Percentiles rank a stretch among this genome's conserved stretches.
phyloP scores from a whole-genome alignment of 2,329 filamentous ascomycete genomes.

The Monilinia aucupariae region DNA sequence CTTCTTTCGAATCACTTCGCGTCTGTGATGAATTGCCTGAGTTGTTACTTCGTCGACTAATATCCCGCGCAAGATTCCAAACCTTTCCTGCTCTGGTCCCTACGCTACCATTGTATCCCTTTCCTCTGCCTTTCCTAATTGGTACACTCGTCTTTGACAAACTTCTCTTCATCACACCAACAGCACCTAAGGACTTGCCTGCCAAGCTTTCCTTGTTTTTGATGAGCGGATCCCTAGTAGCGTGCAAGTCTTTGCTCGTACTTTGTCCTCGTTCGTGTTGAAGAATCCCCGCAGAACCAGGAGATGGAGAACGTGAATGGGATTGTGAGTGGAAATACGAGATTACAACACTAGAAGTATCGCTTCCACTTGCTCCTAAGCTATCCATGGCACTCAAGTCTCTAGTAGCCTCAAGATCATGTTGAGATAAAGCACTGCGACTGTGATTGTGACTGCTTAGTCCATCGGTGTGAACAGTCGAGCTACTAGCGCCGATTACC shows the following conservation, averaged over 20 bases:
- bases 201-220: not conserved
- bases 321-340: not conserved
- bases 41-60: not conserved
- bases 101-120: not conserved
- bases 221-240: not conserved
- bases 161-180: not conserved
- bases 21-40: not conserved
- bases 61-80: not conserved
- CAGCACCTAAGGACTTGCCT: not conserved
- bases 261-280: not conserved
- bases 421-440: not conserved
- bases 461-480: not conserved
- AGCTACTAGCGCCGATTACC: not conserved
- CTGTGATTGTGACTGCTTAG: not conserved
- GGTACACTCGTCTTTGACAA: not conserved
- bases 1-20: not conserved
- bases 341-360: not conserved
- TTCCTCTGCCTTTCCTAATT: not conserved
- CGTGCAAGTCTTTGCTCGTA: not conserved
- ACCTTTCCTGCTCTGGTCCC: not conserved
- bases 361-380: not conserved
- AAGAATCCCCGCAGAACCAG: not conserved
- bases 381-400: not conserved
- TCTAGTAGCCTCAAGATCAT: not conserved
- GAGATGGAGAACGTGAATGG: too few species aligned